Evolutionary conservation across 495 filamentous ascomycete species (phyloP), one percentile per base, ranked within the genome.

Genomic region (Annulohypoxylon nitens): DNA sequence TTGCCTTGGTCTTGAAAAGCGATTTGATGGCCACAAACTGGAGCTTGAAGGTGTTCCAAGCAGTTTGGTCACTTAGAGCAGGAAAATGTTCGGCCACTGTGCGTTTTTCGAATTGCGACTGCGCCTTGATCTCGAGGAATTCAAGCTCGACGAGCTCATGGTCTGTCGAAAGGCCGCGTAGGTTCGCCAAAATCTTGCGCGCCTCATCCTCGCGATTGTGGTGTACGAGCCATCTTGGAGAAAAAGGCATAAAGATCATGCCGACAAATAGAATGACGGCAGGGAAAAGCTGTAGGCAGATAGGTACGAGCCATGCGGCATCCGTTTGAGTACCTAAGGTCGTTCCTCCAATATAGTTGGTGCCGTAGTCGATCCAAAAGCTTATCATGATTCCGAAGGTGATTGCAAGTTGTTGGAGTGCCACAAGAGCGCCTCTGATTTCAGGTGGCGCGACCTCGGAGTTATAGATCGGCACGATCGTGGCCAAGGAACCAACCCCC

Each of bases 331-430:
- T 80, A 0, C 78, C 75, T n/a, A 79, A 72, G 4, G 83, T 80
- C 7, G 88, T 91, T 5, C 91, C 91, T n/a, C 93, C 93, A 55
- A 93, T 94, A 79, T 88, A 94, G 78, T 94, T 91, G 69, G 86
- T 90, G 12, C 88, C 88, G 71, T 93, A 93, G 79, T 93, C 89
- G 72, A 94, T 92, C 93, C 93, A 97, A 83, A 94, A 96, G 69
- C 87, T 89, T 69, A 94, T 81, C 84, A 96, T 88, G 79, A 97
- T 95, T 26, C 93, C 93, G 59, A 93, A 89, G 36, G 90, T 93
- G 71, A 95, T 93, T 18, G 92, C 92, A 70, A 94, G 83, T 81
- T 96, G 93, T 78, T 97, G 92, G 0, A 92, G 82, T 6, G 90
- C 92, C 7, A 94, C 92, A 2, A 97, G 83, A 6, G 91, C 90